Percentiles rank a stretch among this genome's conserved stretches.
Evolutionary conservation across 768 basidiomycete species (phyloP).

Genomic region (Trametes cinnabarina): DNA sequence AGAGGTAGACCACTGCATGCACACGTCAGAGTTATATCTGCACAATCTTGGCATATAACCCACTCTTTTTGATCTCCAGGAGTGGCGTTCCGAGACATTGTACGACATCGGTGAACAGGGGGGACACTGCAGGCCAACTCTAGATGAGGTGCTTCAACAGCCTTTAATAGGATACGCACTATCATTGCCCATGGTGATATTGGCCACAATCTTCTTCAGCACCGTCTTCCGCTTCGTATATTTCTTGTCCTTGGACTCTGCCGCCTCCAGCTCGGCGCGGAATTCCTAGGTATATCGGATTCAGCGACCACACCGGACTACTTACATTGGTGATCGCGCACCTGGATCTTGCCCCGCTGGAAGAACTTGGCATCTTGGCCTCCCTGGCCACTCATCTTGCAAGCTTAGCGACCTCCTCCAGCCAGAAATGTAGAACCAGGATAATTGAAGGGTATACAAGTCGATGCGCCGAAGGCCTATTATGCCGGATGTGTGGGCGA

Average conservation of each 20-base stretch:
- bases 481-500: constrained; percentile 1
- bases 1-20: constrained; percentile 89
- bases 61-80: constrained; percentile 99
- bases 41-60: constrained; percentile 26
- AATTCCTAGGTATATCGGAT: constrained; percentile 59
- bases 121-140: constrained; percentile 13
- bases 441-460: constrained; percentile 4
- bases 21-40: neutral
- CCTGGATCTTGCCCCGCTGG: constrained; percentile 89
- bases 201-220: constrained; percentile 96
- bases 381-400: constrained; percentile 47
- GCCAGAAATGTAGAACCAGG: neutral
- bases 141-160: constrained; percentile 5
- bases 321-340: constrained; percentile 31
- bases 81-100: constrained; percentile 97
- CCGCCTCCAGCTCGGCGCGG: constrained; percentile 85
- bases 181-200: constrained; percentile 99
- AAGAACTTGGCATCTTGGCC: constrained; percentile 93
- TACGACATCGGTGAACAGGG: constrained; percentile 9
- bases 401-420: neutral
- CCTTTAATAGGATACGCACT: constrained; percentile 57
- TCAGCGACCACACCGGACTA: neutral
- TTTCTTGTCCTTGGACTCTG: constrained; percentile 96
- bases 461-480: neutral
- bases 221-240: constrained; percentile 90